These are phyloP conservation scores for Cotoneaster glaucophyllus DNA, from an alignment of 306 rosid species.

Conservation along the genomic window DNA sequence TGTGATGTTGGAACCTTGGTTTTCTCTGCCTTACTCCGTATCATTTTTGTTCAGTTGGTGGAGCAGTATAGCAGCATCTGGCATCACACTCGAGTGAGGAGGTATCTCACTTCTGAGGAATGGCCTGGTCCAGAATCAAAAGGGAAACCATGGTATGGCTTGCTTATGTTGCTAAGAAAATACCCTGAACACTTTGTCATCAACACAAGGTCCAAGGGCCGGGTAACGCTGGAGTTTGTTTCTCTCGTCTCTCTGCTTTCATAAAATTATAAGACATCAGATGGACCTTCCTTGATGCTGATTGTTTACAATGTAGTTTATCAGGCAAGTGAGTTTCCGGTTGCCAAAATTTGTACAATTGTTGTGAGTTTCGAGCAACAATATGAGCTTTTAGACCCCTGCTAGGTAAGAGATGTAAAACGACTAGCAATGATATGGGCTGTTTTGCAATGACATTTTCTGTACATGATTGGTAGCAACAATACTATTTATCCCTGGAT, in stretches of 20 bases:
- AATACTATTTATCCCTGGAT: background rate
- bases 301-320: background rate
- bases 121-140: constrained; percentile 89
- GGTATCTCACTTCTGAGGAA: constrained; percentile 82
- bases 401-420: background rate
- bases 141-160: constrained; percentile 95
- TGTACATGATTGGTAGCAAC: background rate
- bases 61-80: constrained; percentile 69
- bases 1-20: background rate
- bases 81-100: constrained; percentile 85
- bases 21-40: background rate
- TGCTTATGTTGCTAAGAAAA: constrained; percentile 88
- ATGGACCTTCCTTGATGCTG: constrained; percentile 1
- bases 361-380: background rate
- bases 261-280: constrained; percentile 12
- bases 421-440: background rate
- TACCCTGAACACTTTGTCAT: constrained; percentile 98
- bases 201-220: constrained; percentile 92
- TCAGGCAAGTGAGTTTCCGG: background rate
- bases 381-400: background rate
- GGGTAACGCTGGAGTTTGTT: constrained; percentile 76
- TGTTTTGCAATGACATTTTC: constrained; percentile 1
- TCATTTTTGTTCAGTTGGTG: constrained; percentile 52
- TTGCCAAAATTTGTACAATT: background rate
- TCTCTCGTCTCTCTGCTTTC: constrained; percentile 92